Evolutionary conservation across 2,329 filamentous ascomycete genomes (phyloP).

Genomic region (Fusarium luffae): DNA sequence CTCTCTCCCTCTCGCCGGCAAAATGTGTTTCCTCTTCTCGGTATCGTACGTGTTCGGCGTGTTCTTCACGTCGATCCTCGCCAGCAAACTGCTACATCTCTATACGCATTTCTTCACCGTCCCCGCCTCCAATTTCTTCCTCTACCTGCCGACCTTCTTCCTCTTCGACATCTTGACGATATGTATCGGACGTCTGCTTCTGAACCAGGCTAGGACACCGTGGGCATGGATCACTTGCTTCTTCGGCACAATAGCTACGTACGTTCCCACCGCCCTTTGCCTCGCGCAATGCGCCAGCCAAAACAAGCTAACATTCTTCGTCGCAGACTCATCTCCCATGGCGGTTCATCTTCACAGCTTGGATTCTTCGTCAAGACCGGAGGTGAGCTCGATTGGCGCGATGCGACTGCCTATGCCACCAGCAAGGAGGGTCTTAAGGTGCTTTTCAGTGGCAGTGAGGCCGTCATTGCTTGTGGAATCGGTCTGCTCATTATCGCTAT

Average conservation of each 20-base stretch:
- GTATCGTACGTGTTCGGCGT: constrained; percentile 46
- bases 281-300: neutral
- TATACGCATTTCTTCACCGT: constrained; percentile 44
- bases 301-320: constrained; percentile 14
- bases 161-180: constrained; percentile 45
- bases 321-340: constrained; percentile 43
- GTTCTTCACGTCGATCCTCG: constrained; percentile 46
- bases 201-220: constrained; percentile 39
- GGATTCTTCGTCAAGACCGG: constrained; percentile 49
- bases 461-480: constrained; percentile 40
- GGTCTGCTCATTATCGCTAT: constrained; percentile 41
- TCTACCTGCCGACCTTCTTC: constrained; percentile 49
- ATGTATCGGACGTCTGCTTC: constrained; percentile 41
- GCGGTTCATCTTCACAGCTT: constrained; percentile 48
- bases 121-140: constrained; percentile 44
- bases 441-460: constrained; percentile 46
- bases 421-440: constrained; percentile 49
- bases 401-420: constrained; percentile 46
- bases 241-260: constrained; percentile 44
- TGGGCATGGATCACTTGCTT: constrained; percentile 37
- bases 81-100: constrained; percentile 47
- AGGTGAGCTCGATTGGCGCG: constrained; percentile 49
- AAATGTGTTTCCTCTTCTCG: constrained; percentile 39
- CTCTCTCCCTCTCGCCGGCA: constrained; percentile 4
- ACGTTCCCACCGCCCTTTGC: constrained; percentile 17